phyloP scores from a whole-genome alignment of 805 yeast species.

The Pichia cabralensis region DNA sequence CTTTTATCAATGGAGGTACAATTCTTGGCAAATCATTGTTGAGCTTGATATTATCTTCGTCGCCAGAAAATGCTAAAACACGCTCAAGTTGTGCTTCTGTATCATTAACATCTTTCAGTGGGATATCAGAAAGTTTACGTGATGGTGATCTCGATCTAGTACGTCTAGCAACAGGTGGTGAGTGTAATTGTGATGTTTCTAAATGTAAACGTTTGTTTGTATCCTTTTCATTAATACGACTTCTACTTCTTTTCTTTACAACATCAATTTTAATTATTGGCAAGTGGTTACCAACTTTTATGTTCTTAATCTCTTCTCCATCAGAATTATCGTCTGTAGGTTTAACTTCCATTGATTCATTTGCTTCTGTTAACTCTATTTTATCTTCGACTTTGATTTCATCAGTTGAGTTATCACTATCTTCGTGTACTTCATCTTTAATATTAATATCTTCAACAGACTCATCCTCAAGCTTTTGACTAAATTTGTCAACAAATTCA shows the following conservation, averaged over 20 bases:
- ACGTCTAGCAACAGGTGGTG: constrained; percentile 9
- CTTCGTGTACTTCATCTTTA: no score
- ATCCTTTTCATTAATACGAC: not conserved
- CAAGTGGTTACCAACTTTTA: not conserved
- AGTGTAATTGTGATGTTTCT: constrained; percentile 6
- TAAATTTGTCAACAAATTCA: no score
- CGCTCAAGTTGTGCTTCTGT: no score
- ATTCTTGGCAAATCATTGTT: constrained; percentile 15
- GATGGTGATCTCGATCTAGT: constrained; percentile 20
- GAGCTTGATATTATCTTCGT: constrained; percentile 22
- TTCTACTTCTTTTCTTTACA: constrained; percentile 2
- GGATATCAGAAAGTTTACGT: constrained; percentile 8
- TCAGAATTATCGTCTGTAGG: not conserved
- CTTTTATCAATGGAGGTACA: constrained; percentile 17
- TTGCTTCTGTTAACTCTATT: not conserved
- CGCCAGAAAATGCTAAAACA: constrained; percentile 7
- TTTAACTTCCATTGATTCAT: not conserved
- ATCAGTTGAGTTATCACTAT: no score
- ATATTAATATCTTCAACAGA: no score
- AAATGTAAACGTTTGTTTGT: not conserved
- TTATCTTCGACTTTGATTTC: no score
- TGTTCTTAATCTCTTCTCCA: not conserved
- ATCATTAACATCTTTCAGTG: no score
- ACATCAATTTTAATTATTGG: not conserved
- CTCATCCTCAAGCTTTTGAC: no score